Evolutionary conservation across 768 basidiomycete genomes (phyloP), one percentile per base, ranked within the genome.

Genomic region (Termitomyces sp.): DNA sequence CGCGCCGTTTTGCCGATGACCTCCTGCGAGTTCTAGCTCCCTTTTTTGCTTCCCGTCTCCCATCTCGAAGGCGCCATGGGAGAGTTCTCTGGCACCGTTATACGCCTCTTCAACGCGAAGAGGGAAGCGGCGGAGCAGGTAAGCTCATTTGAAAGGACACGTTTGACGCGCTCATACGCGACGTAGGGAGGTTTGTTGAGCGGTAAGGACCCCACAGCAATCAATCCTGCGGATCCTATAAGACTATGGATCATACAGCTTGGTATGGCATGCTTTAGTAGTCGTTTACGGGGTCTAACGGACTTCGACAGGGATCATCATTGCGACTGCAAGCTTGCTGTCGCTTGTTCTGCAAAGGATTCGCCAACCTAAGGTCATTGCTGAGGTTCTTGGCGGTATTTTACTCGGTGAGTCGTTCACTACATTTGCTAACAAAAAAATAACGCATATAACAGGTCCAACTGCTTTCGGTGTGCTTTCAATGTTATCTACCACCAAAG

Each of bases 381-480:
- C 90, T 7, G 91, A 92, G 66, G 80, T 96, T 32, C 75, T 97
- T 39, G 94, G 91, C 5, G 96, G 96, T 8, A 94, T 98, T 64
- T 67, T 98, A 32, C 83, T 98, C 5, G 94, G 95, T 79, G 74
- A 69, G 68, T 67, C 16, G 18, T n/a, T 81, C 96, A 13, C 91
- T 91, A 67, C 66, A 12, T 20, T 9, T 36, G 57, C 57, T 15
- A 42, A 20, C 20, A 5, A 7, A 16, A 59, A 54, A 28, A 16
- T 67, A 24, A 65, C 49, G 59, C 60, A 58, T 57, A 45, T 62
- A 56, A 56, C 16, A 84, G 81, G 81, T 15, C 83, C 82, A 20
- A 84, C 82, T 33, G 82, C 80, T 18, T 78, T 83, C 63, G 83
- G 77, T 72, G 48, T 56, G 70, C 44, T 51, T 62, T 1, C 16